Base-by-base conservation (phyloP, 176 grass and related monocot species). In the Alloteropsis semialata region DNA sequence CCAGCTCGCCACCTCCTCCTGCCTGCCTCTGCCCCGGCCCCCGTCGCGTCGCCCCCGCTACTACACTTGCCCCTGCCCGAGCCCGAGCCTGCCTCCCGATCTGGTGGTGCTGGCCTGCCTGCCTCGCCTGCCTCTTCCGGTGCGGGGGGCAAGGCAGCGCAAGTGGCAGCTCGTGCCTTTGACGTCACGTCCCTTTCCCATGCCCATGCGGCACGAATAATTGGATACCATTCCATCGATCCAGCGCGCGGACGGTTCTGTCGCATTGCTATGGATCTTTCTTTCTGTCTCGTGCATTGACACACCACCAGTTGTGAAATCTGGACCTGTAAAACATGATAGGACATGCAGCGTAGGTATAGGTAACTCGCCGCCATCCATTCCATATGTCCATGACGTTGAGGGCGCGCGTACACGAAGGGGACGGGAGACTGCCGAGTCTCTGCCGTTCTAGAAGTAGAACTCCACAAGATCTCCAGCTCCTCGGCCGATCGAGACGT, bases 31-130 rank as follows among this genome's bases (percentile, higher is more conserved):
- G 45, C 48, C 49, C 64, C 71, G 34, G 63, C 36, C 36, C 65
- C 37, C 10, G 56, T 5, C 10, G 54, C 54, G 54, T 57, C 37
- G 67, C 67, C 14, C 65, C 66, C 5, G 5, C 51, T 11, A 22
- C 49, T 45, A 13, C 7, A 88, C 86, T 78, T 50, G 32, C 22
- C 49, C 39, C 28, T 46, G 37, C n/a, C n/a, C n/a, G n/a, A n/a
- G n/a, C 38, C 6, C 22, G 21, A 27, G 58, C 58, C 34, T 80
- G 63, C 72, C 79, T 82, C 72, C 67, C 63, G 24, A 56, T 55
- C 48, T 13, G 49, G 46, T 51, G 70, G 43, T 53, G 45, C 69
- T 33, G 17, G 45, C 27, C 27, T 21, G 45, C 27, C 27, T 11
- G 45, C 42, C 38, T 45, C n/a, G 62, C 33, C 66, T 43, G n/a